These are phyloP conservation scores for Flaveria linearis DNA, from an alignment of 129 eudicot species.

Conservation along the genomic window DNA sequence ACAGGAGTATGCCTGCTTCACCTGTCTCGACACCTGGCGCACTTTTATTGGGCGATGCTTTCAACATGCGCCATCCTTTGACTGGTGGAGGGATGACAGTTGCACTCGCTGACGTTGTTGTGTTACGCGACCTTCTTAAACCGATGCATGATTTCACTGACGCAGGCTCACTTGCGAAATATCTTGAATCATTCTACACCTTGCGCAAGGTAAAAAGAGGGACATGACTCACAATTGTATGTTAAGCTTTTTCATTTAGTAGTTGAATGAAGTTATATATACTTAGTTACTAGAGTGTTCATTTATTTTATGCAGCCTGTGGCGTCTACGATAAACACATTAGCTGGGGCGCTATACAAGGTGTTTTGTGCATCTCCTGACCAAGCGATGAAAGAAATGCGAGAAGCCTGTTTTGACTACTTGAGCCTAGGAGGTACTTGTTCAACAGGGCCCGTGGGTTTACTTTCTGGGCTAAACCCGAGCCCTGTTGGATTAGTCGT, in stretches of 20 bases:
- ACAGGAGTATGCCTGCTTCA: constrained; percentile 58
- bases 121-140: constrained; percentile 45
- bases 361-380: constrained; percentile 50
- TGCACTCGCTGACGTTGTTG: constrained; percentile 52
- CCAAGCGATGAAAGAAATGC: constrained; percentile 57
- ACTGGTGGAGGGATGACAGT: constrained; percentile 76
- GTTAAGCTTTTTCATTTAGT: neutral
- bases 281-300: neutral
- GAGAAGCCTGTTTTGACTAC: constrained; percentile 57
- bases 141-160: constrained; percentile 46
- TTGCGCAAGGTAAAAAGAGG: constrained; percentile 51
- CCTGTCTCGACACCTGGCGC: constrained; percentile 60
- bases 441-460: constrained; percentile 51
- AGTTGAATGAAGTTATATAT: neutral
- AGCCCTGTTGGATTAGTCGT: constrained; percentile 47
- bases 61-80: constrained; percentile 63
- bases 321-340: constrained; percentile 61
- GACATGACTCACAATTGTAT: too few relatives aligned
- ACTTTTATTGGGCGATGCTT: constrained; percentile 62
- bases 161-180: constrained; percentile 42
- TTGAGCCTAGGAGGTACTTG: constrained; percentile 55
- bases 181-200: constrained; percentile 55
- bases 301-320: constrained; percentile 45
- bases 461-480: constrained; percentile 58
- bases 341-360: constrained; percentile 43